Conservation (phyloP, 2,329 filamentous ascomycete genomes). For the Penicillium sp. region DNA sequence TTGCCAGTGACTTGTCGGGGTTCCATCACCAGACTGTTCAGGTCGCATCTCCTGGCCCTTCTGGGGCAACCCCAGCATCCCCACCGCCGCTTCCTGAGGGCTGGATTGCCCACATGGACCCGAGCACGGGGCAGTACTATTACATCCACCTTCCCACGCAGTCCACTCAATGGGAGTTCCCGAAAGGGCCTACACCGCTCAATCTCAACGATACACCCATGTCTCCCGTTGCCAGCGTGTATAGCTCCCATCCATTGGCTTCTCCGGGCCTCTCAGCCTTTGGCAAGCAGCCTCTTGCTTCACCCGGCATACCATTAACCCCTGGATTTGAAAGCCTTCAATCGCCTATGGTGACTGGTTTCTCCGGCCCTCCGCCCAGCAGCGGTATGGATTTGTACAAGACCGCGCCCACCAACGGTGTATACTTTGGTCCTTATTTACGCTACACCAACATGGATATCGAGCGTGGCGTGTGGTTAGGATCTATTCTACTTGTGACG, state of each 20-base stretch:
- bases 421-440: constrained; percentile 96
- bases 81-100: constrained; percentile 94
- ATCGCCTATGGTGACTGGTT: constrained; percentile 72
- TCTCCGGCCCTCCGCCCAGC: constrained; percentile 82
- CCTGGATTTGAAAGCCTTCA: constrained; percentile 84
- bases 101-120: constrained; percentile 96
- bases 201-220: constrained; percentile 79
- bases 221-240: constrained; percentile 77
- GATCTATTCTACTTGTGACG: constrained; percentile 90
- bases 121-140: constrained; percentile 96
- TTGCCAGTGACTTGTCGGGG: constrained; percentile 27
- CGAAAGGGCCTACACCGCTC: constrained; percentile 89
- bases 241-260: constrained; percentile 67
- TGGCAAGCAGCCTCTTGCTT: constrained; percentile 63
- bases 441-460: constrained; percentile 97
- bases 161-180: constrained; percentile 98
- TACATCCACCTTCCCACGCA: constrained; percentile 96
- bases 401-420: constrained; percentile 87
- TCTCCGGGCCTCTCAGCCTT: constrained; percentile 66
- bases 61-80: constrained; percentile 67
- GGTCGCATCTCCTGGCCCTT: constrained; percentile 39
- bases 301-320: constrained; percentile 79
- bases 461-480: constrained; percentile 85
- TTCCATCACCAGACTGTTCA: constrained; percentile 28
- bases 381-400: constrained; percentile 94